phyloP scores from a whole-genome alignment of 2,329 filamentous ascomycete species.

The Proliferodiscus dingleyae region DNA sequence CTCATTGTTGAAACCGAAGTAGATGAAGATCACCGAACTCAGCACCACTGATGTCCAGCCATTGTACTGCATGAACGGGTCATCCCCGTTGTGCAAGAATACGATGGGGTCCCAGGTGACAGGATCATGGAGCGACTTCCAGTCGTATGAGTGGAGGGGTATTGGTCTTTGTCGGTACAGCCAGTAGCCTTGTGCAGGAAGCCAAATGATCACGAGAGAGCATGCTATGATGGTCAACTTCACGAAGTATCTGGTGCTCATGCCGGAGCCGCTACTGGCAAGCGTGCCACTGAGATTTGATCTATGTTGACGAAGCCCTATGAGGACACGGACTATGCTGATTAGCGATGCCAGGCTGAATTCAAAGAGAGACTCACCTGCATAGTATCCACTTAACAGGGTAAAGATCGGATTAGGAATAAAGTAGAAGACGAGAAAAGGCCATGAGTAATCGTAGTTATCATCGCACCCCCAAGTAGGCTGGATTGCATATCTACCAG shows the following conservation, averaged over 20 bases:
- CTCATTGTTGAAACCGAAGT: constrained; percentile 61
- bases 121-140: constrained; percentile 45
- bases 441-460: constrained; percentile 52
- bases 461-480: constrained; percentile 55
- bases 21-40: constrained; percentile 53
- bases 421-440: constrained; percentile 46
- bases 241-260: constrained; percentile 56
- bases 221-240: constrained; percentile 55
- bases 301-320: constrained; percentile 57
- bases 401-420: constrained; percentile 54
- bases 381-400: constrained; percentile 49
- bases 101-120: constrained; percentile 44
- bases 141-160: constrained; percentile 42
- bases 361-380: constrained; percentile 40
- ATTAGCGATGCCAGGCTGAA: constrained; percentile 11
- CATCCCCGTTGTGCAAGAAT: constrained; percentile 36
- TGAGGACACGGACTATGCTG: constrained; percentile 49
- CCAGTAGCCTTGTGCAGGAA: constrained; percentile 49
- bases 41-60: constrained; percentile 52
- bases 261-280: constrained; percentile 42
- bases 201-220: constrained; percentile 42
- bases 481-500: constrained; percentile 51
- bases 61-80: constrained; percentile 43
- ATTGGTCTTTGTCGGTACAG: constrained; percentile 45
- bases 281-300: constrained; percentile 53